Conservation (phyloP, 495 filamentous ascomycete genomes). For the Amniculicola lignicola region DNA sequence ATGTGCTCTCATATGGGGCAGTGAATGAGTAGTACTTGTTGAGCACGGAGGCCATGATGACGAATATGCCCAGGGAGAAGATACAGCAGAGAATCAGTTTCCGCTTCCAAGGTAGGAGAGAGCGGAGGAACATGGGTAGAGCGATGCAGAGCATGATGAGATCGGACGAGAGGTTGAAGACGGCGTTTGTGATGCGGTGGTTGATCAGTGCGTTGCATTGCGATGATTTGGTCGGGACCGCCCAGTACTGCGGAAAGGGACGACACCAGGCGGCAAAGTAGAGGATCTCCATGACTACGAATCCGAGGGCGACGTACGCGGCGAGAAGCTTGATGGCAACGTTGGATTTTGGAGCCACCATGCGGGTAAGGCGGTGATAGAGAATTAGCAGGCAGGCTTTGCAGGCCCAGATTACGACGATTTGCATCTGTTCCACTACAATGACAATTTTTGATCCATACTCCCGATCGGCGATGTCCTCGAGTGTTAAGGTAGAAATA, state of each 20-base stretch:
- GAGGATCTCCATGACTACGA: conserved; percentile 58
- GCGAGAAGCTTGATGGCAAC: conserved; percentile 53
- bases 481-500: conserved; percentile 45
- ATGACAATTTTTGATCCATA: conserved; percentile 58
- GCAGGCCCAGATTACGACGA: conserved; percentile 51
- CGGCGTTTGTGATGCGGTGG: conserved; percentile 63
- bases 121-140: conserved; percentile 56
- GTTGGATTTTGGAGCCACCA: conserved; percentile 46
- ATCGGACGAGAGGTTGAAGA: conserved; percentile 66
- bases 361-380: conserved; percentile 53
- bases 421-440: conserved; percentile 50
- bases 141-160: conserved; percentile 59
- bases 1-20: conserved; percentile 52
- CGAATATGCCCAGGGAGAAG: conserved; percentile 59
- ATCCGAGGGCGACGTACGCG: conserved; percentile 54
- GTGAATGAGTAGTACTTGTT: conserved; percentile 68
- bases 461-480: conserved; percentile 48
- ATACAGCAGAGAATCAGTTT: conserved; percentile 54
- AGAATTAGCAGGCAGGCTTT: conserved; percentile 55
- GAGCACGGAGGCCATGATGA: conserved; percentile 58
- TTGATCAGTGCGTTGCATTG: conserved; percentile 46
- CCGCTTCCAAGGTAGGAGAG: conserved; percentile 48
- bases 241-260: conserved; percentile 62
- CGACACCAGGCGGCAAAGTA: conserved; percentile 64
- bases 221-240: conserved; percentile 36